Conservation (phyloP, 257 asterid genomes). For the Solanum pinnatisectum region DNA sequence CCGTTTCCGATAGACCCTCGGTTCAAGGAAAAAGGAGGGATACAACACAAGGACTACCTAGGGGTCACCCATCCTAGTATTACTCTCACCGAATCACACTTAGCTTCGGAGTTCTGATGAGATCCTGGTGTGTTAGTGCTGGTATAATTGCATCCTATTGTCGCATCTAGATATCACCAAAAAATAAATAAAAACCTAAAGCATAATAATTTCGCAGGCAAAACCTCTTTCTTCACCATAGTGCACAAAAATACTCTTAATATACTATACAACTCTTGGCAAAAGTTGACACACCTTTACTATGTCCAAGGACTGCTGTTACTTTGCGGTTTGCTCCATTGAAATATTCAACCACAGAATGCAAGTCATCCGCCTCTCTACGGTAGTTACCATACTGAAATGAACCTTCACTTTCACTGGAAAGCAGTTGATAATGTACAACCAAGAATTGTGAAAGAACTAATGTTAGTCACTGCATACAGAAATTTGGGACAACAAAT, state of each 20-base stretch:
- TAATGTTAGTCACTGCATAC: background rate
- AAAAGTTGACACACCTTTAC: slow-evolving; percentile 52
- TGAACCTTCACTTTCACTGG: slow-evolving; percentile 85
- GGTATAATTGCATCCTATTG: background rate
- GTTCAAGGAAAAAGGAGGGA: background rate
- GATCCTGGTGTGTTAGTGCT: background rate
- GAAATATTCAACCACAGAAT: slow-evolving; percentile 68
- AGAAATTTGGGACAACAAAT: background rate
- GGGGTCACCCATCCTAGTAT: background rate
- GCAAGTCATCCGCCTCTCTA: slow-evolving; percentile 67
- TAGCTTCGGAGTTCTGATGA: background rate
- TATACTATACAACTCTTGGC: background rate
- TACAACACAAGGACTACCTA: background rate
- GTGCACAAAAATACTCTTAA: background rate
- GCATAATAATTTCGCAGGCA: background rate
- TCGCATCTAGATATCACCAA: background rate
- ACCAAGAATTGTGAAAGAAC: background rate
- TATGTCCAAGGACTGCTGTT: slow-evolving; percentile 74
- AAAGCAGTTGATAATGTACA: slow-evolving; percentile 8
- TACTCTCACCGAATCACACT: background rate
- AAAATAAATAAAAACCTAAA: background rate
- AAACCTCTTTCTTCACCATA: background rate
- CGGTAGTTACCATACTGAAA: slow-evolving; percentile 61
- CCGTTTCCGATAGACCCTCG: background rate
- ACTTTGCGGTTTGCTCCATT: slow-evolving; percentile 30